Evolutionary conservation across 2,329 filamentous ascomycete genomes (phyloP), one percentile per base, ranked within the genome.

Genomic region (Nigrospora oryzae): DNA sequence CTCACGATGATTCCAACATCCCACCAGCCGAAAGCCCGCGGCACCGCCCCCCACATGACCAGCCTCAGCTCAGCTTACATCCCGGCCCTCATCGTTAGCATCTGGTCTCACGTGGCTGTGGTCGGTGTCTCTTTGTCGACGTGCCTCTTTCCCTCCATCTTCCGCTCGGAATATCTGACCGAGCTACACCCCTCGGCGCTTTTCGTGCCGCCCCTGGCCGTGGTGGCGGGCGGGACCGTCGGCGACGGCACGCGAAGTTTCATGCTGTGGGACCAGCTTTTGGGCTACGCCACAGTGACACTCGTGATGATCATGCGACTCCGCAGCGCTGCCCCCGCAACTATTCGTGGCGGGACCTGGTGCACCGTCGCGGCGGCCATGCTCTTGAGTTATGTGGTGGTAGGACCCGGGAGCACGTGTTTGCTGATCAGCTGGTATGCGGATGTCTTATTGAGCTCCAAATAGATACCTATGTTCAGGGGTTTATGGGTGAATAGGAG

Each of bases 251-350:
- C 38, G 12, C 31, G 42, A 28, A 39, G 36, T 36, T 44, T 44
- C 28, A 30, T 44, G 12, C 19, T 44, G 30, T 44, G 42, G 42
- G 42, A 44, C 33, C 42, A 44, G 30, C 35, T 44, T 23, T 40
- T 44, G 10, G 42, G 36, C 14, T 44, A 31, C 15, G 7, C n/a
- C 3, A 39, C 33, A 4, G 36, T 39, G 28, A 39, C 39, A 5
- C 23, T 44, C 16, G 16, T 44, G 13, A 31, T 44, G 14, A 15
- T 44, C 35, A 13, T 30, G n/a, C 19, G 39, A 30, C 42, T 44
- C 30, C 42, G 31, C 5, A 44, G 33, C 19, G 42, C 30, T 15
- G 35, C 35, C 17, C 15, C 15, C 17, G 8, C 17, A 17, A 13
- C 17, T 37, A 17, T 15, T 11, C 10, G n/a, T 37, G 17, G 35